A percentile compares a stretch with the other conserved stretches of the same genome.
Conservation (phyloP, 83 land plant genomes). For the Thuja plicata region DNA sequence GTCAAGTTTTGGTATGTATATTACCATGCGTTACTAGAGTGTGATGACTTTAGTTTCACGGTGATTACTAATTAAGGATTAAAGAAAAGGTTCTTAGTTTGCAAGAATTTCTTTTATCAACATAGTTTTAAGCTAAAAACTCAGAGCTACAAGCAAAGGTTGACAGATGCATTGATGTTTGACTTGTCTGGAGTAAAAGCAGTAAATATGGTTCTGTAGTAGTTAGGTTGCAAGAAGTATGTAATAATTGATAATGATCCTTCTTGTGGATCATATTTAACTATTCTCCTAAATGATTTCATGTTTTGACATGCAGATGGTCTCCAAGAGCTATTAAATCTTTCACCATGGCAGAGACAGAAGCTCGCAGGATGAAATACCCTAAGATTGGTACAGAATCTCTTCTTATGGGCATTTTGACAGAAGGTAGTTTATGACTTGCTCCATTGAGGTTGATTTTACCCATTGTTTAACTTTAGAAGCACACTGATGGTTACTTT, state of each 20-base stretch:
- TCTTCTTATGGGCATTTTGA: slow-evolving; percentile 83
- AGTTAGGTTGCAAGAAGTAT: background rate
- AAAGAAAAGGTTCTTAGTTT: background rate
- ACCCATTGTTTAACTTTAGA: background rate
- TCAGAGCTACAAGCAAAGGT: background rate
- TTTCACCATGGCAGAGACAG: slow-evolving; percentile 82
- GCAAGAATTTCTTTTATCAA: background rate
- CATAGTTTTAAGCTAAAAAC: background rate
- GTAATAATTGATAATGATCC: background rate
- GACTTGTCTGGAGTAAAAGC: background rate
- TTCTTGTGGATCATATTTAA: background rate
- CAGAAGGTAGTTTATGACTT: slow-evolving; percentile 67
- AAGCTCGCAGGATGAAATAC: slow-evolving; percentile 88
- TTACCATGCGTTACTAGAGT: background rate
- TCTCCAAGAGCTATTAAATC: slow-evolving; percentile 83
- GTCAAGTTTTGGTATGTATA: background rate
- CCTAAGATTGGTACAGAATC: slow-evolving; percentile 89
- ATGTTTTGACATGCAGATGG: slow-evolving; percentile 48
- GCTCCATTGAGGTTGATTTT: background rate
- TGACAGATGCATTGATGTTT: background rate
- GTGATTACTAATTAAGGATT: background rate
- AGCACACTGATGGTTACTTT: background rate
- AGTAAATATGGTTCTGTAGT: background rate
- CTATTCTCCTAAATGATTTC: background rate
- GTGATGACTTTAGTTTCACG: background rate